Conservation (phyloP, 768 basidiomycete species). For the Leccinum variicolor region DNA sequence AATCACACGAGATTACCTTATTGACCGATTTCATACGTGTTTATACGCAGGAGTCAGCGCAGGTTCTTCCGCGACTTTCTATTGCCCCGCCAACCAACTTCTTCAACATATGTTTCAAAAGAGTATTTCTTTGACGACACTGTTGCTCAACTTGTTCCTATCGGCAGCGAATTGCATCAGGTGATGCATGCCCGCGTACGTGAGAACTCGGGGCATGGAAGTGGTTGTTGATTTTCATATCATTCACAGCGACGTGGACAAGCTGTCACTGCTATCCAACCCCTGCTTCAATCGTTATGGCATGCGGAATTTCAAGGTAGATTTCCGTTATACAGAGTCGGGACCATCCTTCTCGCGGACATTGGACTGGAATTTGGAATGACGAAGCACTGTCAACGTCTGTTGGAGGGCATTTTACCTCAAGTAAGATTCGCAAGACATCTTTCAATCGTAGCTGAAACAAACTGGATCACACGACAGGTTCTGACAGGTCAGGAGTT, state of each 20-base stretch:
- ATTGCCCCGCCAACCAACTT: conserved; percentile 51
- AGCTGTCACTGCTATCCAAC: conserved; percentile 57
- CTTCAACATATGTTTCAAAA: conserved; percentile 50
- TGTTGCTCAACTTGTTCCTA: conserved; percentile 31
- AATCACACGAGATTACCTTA: neutral
- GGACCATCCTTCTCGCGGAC: conserved; percentile 73
- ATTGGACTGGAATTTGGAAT: conserved; percentile 75
- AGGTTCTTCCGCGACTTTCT: conserved; percentile 66
- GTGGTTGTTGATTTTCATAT: conserved; percentile 4
- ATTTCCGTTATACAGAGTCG: conserved; percentile 63
- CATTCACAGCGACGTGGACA: conserved; percentile 57
- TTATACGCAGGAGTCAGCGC: conserved; percentile 48
- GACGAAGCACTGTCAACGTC: conserved; percentile 56
- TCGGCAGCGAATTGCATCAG: conserved; percentile 42
- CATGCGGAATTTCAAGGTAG: conserved; percentile 75
- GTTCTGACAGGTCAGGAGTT: conserved; percentile 68
- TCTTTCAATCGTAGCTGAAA: neutral
- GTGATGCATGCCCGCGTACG: conserved; percentile 40
- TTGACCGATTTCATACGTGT: conserved; percentile 9
- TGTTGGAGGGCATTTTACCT: conserved; percentile 79
- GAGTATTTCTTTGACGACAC: conserved; percentile 52
- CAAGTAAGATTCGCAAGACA: conserved; percentile 46
- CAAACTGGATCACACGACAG: conserved; percentile 33
- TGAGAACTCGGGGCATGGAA: conserved; percentile 20
- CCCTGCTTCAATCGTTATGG: conserved; percentile 71